Evolutionary conservation across 495 filamentous ascomycete genomes (phyloP), one percentile per base, ranked within the genome.

Genomic region (Aspergillus coremiiformis): DNA sequence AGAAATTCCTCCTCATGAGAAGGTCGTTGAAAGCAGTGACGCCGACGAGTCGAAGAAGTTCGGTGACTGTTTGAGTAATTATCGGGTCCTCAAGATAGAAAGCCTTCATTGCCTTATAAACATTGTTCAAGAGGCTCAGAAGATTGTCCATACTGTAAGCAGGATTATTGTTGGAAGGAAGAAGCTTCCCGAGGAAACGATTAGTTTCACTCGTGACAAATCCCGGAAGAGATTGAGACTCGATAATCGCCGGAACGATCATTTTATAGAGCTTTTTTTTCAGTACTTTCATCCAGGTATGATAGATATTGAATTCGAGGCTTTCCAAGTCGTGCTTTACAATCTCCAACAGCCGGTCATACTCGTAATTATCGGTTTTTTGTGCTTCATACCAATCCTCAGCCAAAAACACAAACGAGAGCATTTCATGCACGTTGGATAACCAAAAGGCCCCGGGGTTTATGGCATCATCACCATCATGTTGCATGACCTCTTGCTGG

Each of bases 201-300:
- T 91, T 97, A 61, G 85, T 95, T 72, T 99, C 93, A 64, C 92
- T 97, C 49, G 93, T 99, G 45, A 97, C 93, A 66, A 99, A 99
- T 55, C 93, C 93, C 17, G 93, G 93, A 49, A 99, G 83, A 8
- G 92, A 96, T 66, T 99, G 93, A 21, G 92, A 96, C 69, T 99
- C 93, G 63, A 99, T 97, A 64, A 99, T 97, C 35, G 93, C 93
- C 0, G 93, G 93, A 22, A 99, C 93, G 62, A 99, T 95, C 93
- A 99, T 99, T 78, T 97, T 97, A 60, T 89, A 87, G 43, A 99
- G 78, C 70, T 94, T 95, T 78, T 95, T 95, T 78, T 99, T 99
- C 62, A 99, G 78, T 39, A 96, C 90, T 77, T 99, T 99, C 93
- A 99, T 99, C 93, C 93, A 99, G 10, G 93, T 99, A 70, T 99